Evolutionary conservation across 768 basidiomycete genomes (phyloP), one percentile per base, ranked within the genome.

Genomic region (Termitomyces sp.): DNA sequence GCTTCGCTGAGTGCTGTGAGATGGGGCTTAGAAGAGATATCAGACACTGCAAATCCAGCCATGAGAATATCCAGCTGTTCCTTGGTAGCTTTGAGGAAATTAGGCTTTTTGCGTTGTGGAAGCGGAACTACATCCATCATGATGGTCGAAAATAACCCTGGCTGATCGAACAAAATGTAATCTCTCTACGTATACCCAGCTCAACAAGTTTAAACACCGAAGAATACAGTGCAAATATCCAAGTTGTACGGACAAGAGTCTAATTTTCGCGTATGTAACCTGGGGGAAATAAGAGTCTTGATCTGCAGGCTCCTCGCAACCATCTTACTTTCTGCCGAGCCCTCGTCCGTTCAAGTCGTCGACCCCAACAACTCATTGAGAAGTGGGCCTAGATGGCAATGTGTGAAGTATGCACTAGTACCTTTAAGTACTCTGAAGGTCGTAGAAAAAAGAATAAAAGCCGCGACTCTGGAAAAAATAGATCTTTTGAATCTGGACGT

Each of bases 21-120:
- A 42, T 70, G 63, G n/a, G 65, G 57, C 6, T 63, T 52, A 27
- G 66, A 61, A n/a, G 67, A 55, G 9, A 53, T 27, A n/a, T 64
- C 53, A 11, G 72, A 70, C 8, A 61, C 34, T 8, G 61, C 58
- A 50, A 65, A 74, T 3, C 67, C 70, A 22, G 61, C 62, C 57
- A 64, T 68, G 49, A 75, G 71, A 16, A 70, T 54, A 6, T 56
- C 46, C 4, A 65, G 58, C 54, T 75, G 74, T 2, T 62, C 58
- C 30, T 58, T 46, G 36, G 48, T 70, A 16, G 73, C 70, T 16
- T 69, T 69, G 36, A 66, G 60, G 31, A 66, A 61, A 16, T 50
- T 41, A 6, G 42, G 39, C 51, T 60, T 70, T 48, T 61, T 64
- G 34, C 44, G 50, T 54, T 54, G 42, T 48, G 60, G 63, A 36